Base-by-base conservation (phyloP, 73 alveolate genomes). In the Diophrys appendiculata region DNA sequence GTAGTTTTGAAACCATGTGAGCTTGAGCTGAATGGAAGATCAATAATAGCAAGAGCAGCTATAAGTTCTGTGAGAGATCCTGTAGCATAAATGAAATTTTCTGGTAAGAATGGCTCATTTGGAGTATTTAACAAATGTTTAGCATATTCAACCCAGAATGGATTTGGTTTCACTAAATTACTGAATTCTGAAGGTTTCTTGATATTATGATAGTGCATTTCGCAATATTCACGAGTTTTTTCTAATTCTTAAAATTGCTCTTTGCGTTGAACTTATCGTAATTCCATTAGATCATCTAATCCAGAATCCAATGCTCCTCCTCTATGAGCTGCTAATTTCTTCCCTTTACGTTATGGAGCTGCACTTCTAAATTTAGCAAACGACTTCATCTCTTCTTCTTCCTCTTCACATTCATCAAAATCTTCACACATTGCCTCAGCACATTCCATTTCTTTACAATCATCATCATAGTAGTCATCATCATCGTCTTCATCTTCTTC, bases 21-120 rank as follows among this genome's bases (percentile, higher is more conserved):
- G 33, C 69, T 52, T 13, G 94, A 87, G 29, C 72, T 83, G 71
- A 77, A 82, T 25, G 97, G 98, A 56, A 97, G 92, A 35, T 90
- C 98, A 13, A 94, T 72, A 8, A 95, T 77, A 18, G 99, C 94
- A 69, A 93, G 54, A 68, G 93, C 82, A 68, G 89, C 75, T 43
- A 97, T 60, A 78, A 94, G 75, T 83, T 93, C 91, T 33, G 93
- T 83, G 29, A 76, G 76, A 29, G 82, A 88, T 30, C 32, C 35
- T 1, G 81, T 65, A 30, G 83, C 77, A 32, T 54, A 31, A 34
- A 79, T 65, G 67, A 87, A 87, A 29, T 68, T 65, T 52, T 72
- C 18, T 64, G 77, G 35, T 11, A 73, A 75, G 90, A 87, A 87
- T 23, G 74, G 71, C 30, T 5, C 11, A 24, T 26, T 76, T 24